Percentiles rank a stretch among this genome's conserved stretches.
phyloP scores from a whole-genome alignment of 2,329 filamentous ascomycete species.

The Verticillium nonalfalfae region DNA sequence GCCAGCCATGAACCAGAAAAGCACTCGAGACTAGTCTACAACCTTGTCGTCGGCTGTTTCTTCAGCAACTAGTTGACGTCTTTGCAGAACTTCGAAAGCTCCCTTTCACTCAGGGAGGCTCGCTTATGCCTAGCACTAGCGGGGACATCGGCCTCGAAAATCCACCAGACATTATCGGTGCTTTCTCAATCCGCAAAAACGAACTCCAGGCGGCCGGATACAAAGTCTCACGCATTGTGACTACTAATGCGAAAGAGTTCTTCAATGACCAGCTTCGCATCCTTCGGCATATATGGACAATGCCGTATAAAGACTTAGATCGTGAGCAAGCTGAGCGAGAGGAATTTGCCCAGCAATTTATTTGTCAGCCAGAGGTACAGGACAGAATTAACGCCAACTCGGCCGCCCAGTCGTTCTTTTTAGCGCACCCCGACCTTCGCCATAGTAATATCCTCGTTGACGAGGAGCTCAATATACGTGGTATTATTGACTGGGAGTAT shows the following conservation, averaged over 20 bases:
- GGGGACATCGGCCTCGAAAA: background rate
- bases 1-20: background rate
- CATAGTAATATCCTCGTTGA: constrained; percentile 6
- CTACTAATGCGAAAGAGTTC: constrained; percentile 7
- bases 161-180: background rate
- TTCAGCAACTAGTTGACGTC: constrained; percentile 8
- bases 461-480: constrained; percentile 4
- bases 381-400: background rate
- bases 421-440: constrained; percentile 5
- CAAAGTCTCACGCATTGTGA: background rate
- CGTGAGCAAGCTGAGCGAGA: constrained; percentile 8
- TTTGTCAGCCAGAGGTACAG: background rate
- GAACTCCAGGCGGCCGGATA: background rate
- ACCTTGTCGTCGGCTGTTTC: constrained; percentile 5
- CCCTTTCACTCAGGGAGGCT: constrained; percentile 7
- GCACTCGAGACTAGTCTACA: constrained; percentile 1
- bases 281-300: constrained; percentile 5
- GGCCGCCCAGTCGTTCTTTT: constrained; percentile 6
- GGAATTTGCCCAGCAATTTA: constrained; percentile 7
- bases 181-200: constrained; percentile 5
- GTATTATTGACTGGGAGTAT: constrained; percentile 8
- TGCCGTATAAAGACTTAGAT: constrained; percentile 4
- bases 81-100: constrained; percentile 7
- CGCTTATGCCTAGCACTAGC: constrained; percentile 6
- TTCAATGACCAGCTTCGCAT: constrained; percentile 8